Percentiles rank a stretch among this genome's conserved stretches.
Evolutionary conservation across 345 rosid genomes (phyloP).

Genomic region (Eucalyptus sp.): DNA sequence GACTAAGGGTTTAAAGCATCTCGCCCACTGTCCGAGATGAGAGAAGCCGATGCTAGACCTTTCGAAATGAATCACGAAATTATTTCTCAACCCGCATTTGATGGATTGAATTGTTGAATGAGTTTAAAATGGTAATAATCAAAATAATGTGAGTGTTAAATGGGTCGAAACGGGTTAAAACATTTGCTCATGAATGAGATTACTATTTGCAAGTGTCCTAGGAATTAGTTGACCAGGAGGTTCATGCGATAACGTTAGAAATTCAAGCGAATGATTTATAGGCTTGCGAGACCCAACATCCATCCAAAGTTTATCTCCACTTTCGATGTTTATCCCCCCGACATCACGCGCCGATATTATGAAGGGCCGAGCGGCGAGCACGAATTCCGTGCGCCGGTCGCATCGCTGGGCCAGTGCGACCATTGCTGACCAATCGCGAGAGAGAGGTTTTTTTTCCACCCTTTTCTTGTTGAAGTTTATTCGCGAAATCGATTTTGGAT

Average conservation of each 20-base stretch:
- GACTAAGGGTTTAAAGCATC: background rate
- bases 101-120: no score
- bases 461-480: background rate
- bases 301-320: background rate
- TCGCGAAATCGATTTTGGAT: background rate
- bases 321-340: background rate
- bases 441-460: rapidly evolving
- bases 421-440: background rate
- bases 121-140: no score
- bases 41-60: no score
- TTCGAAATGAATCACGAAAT: no score
- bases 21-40: no score
- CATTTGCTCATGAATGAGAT: no score
- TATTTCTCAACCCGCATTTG: no score
- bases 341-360: background rate
- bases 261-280: no score
- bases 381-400: background rate
- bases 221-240: background rate
- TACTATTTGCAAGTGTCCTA: background rate
- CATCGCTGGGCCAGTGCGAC: background rate
- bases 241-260: no score
- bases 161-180: rapidly evolving
- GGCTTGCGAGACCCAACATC: rapidly evolving
- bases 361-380: background rate
- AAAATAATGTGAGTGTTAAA: no score